A percentile compares a stretch with the other conserved stretches of the same genome.
Evolutionary conservation across 2,329 filamentous ascomycete species (phyloP).

Genomic region (Zymoseptoria tritici): DNA sequence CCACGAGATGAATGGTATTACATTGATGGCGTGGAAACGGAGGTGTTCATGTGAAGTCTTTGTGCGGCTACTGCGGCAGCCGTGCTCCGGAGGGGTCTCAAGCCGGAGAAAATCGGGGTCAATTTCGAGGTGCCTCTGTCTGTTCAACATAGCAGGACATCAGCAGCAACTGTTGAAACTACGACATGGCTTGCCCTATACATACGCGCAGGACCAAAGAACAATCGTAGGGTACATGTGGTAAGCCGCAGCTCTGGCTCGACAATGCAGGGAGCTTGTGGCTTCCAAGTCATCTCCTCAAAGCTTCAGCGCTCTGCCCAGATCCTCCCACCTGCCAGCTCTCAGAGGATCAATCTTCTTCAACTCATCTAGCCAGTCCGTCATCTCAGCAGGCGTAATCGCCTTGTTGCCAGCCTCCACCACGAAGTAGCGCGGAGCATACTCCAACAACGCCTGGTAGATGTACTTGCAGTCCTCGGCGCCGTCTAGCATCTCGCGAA

Average conservation of each 20-base stretch:
- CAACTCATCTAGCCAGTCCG: conserved; percentile 54
- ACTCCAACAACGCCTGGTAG: conserved; percentile 77
- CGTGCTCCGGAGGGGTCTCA: background rate
- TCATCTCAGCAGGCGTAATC: conserved; percentile 41
- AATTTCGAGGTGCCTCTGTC: background rate
- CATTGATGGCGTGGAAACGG: background rate
- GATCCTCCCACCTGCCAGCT: conserved; percentile 66
- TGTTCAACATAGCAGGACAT: background rate
- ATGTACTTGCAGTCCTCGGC: conserved; percentile 77
- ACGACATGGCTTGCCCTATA: background rate
- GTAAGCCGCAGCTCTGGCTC: background rate
- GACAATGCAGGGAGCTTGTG: background rate
- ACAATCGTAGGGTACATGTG: too few relatives aligned
- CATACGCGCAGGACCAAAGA: too few relatives aligned
- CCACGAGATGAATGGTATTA: background rate
- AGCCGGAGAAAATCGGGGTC: background rate
- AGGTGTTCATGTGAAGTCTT: background rate
- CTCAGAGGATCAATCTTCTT: conserved; percentile 66
- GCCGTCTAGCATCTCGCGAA: conserved; percentile 57
- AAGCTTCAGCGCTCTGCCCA: conserved; percentile 46
- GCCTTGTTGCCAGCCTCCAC: conserved; percentile 33
- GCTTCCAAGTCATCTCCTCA: conserved; percentile 16
- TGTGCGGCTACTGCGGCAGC: background rate
- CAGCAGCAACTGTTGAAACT: background rate
- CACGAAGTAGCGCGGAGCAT: conserved; percentile 56